Base-by-base conservation (phyloP, 345 rosid genomes). In the Orychophragmus violaceus region DNA sequence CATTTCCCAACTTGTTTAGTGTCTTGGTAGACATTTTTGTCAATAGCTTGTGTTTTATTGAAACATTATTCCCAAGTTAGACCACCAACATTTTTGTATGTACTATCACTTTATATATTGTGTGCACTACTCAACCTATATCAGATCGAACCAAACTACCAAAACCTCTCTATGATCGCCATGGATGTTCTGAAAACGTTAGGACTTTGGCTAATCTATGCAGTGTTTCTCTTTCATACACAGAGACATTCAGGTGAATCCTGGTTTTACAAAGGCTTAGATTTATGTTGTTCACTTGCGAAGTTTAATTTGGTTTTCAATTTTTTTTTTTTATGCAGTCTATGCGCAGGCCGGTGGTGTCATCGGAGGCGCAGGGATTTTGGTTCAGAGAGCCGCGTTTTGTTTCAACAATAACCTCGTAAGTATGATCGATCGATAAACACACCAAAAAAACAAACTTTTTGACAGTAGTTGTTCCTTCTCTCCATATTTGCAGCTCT, bases 361-460 rank as follows among this genome's bases (percentile, higher is more conserved):
- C 5, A 63, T 58, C 1, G 71, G 76, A 0, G 76, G 71, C 0
- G 76, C 83, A 6, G 81, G 58, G 13, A 59, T 74, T 52, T 65
- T 37, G 42, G 61, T 71, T 45, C 72, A 77, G 56, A 70, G 78
- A 41, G 89, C 83, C 2, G 52, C 79, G 5, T 64, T 53, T 11
- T 82, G 85, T 76, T 82, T 82, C 77, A 69, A 76, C 59, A 74
- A 79, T 24, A 69, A 79, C 51, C 77, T 74, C 21, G 80, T 70
- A 33, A 62, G 73, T 18, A 35, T 39, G 18, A 28, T 52, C 39
- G 1, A n/a, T 59, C 13, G 22, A 37, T 4, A 11, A 32, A 24
- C 58, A 29, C 12, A 0, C 1, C 5, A 19, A 36, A 14, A 32
- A 7, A 0, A 7, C 13, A 5, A 3, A 6, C 44, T 41, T 46